Evolutionary conservation across 2,329 filamentous ascomycete genomes (phyloP), one percentile per base, ranked within the genome.

Genomic region (Scedosporium apiospermum): DNA sequence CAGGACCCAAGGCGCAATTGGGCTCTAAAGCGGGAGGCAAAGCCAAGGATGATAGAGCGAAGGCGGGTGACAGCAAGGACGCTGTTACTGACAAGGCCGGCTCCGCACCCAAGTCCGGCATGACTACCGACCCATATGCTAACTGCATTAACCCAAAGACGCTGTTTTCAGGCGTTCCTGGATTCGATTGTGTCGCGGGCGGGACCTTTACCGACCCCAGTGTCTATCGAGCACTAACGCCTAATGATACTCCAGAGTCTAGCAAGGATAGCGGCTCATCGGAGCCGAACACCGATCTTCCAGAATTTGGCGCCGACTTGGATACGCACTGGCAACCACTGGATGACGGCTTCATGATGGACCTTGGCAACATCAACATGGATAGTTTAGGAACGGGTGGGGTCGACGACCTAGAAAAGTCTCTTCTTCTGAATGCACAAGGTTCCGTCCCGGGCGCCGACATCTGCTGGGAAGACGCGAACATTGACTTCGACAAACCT

Each of bases 181-280:
- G 71, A 2, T 71, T 80, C 5, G 78, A 80, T 46, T 66, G 38
- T 30, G 69, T 67, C 63, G 74, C 69, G 74, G 41, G 74, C 9
- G 83, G 79, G 18, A 76, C 81, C 2, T 79, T 84, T 62, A 76
- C 77, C 12, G 82, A 87, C 65, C 78, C 82, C 69, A 77, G 72
- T 62, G 73, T 82, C 7, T 85, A 84, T 67, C 79, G 80, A 21
- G 78, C 81, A 1, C 73, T 82, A 63, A 84, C 84, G 26, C 84
- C 84, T 0, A 84, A 86, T 64, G 83, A 87, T 68, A 88, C 85
- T 6, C 85, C 85, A 0, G 85, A 87, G 66, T 87, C 84, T 2
- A 83, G 78, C 71, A 85, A 86, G 70, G 84, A 87, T 63, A 81
- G 80, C 66, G 80, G 81, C 3, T 71, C 76, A 7, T 86, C 84